phyloP scores from a whole-genome alignment of 768 basidiomycete species.

The Suillus bovinus region DNA sequence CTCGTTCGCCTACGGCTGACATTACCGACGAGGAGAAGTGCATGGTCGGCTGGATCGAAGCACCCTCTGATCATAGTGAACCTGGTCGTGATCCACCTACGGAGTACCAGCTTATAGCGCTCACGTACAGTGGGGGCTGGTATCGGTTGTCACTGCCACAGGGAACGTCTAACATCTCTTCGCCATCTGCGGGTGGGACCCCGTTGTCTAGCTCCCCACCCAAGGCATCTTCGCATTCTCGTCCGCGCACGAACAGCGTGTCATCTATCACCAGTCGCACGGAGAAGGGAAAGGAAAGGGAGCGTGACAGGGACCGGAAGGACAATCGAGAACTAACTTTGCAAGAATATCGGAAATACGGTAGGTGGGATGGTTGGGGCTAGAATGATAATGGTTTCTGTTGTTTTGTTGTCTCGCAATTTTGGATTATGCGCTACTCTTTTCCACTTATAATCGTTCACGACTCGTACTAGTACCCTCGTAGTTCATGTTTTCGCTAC shows the following conservation, averaged over 20 bases:
- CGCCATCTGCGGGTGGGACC: slow-evolving; percentile 14
- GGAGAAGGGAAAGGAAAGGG: slow-evolving; percentile 57
- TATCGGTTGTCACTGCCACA: slow-evolving; percentile 73
- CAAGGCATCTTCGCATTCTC: slow-evolving; percentile 37
- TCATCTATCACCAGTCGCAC: slow-evolving; percentile 50
- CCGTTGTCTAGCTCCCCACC: slow-evolving; percentile 44
- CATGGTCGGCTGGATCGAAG: slow-evolving; percentile 82
- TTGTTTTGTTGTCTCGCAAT: not conserved
- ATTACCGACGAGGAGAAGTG: slow-evolving; percentile 82
- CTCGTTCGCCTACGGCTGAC: slow-evolving; percentile 56
- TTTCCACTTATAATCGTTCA: not conserved
- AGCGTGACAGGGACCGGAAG: slow-evolving; percentile 54
- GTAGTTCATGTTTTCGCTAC: not conserved
- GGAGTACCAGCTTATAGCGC: slow-evolving; percentile 78
- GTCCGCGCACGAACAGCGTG: slow-evolving; percentile 53
- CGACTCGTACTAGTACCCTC: not conserved
- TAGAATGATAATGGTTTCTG: slow-evolving; percentile 23
- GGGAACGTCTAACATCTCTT: slow-evolving; percentile 20
- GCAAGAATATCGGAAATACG: slow-evolving; percentile 79
- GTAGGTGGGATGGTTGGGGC: slow-evolving; percentile 90
- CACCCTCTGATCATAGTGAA: slow-evolving; percentile 37
- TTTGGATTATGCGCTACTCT: not conserved
- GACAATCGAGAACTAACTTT: slow-evolving; percentile 67
- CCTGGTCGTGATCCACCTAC: slow-evolving; percentile 21
- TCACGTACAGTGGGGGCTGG: slow-evolving; percentile 93